These are phyloP conservation scores for Fusarium irregulare DNA, from an alignment of 2,329 filamentous ascomycete genomes.

Conservation along the genomic window DNA sequence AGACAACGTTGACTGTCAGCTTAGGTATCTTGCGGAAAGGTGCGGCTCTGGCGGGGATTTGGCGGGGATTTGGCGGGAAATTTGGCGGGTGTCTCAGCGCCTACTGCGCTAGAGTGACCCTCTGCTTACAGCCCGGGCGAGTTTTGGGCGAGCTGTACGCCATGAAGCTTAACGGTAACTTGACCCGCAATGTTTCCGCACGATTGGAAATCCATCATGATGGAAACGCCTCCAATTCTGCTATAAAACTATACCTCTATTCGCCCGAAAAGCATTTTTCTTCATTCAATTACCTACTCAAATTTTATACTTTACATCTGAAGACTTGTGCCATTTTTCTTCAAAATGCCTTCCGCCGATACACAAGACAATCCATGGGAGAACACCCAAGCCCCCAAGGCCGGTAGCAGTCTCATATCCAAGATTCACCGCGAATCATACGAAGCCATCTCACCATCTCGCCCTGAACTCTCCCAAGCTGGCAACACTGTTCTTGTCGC, in stretches of 20 bases:
- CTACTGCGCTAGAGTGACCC: fast-evolving
- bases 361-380: constrained; percentile 8
- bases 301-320: neutral
- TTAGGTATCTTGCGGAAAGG: neutral
- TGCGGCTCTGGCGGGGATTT: neutral
- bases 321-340: no score
- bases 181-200: neutral
- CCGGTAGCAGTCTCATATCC: neutral
- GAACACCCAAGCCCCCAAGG: neutral
- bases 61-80: neutral
- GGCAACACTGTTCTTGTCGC: constrained; percentile 3
- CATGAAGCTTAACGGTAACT: neutral
- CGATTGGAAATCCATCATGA: neutral
- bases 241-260: neutral
- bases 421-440: constrained; percentile 42
- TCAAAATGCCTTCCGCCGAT: neutral
- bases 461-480: constrained; percentile 56
- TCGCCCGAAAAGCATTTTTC: neutral
- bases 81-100: neutral
- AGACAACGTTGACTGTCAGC: constrained; percentile 6
- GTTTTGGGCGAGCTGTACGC: neutral
- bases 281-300: no score
- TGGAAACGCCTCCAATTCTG: neutral
- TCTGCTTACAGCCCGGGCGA: neutral
- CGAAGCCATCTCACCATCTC: constrained; percentile 50